phyloP scores from a whole-genome alignment of 345 rosid species.

The Gossypium mustelinum region DNA sequence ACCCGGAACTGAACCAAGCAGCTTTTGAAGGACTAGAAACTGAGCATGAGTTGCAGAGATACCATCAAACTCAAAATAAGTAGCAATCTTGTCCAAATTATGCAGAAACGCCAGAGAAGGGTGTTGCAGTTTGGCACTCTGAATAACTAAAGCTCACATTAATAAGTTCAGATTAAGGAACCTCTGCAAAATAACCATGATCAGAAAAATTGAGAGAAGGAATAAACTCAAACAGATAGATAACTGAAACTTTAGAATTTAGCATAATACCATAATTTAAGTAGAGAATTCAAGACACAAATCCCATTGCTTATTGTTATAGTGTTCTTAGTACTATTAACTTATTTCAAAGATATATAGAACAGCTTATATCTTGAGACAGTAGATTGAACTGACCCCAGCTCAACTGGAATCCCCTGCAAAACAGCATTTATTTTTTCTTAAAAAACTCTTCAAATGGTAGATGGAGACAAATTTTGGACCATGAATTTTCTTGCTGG shows the following conservation, averaged over 20 bases:
- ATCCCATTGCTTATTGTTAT: background rate
- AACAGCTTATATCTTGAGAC: constrained; percentile 9
- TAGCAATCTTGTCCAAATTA: background rate
- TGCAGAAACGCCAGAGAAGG: constrained; percentile 6
- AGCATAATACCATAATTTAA: background rate
- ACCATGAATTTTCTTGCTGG: constrained; percentile 19
- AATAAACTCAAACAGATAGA: constrained; percentile 1
- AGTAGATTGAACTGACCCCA: background rate
- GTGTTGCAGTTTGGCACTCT: constrained; percentile 5
- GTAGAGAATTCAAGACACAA: too few relatives aligned
- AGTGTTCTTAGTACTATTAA: background rate
- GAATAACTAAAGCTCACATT: constrained; percentile 4
- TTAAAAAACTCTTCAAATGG: background rate
- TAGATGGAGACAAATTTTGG: constrained; percentile 11
- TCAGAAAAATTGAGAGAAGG: background rate
- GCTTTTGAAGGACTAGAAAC: constrained; percentile 9
- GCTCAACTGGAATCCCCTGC: background rate
- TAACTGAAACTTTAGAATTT: background rate
- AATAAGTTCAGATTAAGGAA: constrained; percentile 9
- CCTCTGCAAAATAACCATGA: constrained; percentile 23
- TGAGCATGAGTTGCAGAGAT: background rate
- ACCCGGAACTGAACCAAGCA: background rate
- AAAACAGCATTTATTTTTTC: background rate
- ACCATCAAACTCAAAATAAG: constrained; percentile 6
- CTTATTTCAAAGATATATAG: background rate